Base-by-base conservation (phyloP, 768 basidiomycete genomes). In the Termitomyces sp. region DNA sequence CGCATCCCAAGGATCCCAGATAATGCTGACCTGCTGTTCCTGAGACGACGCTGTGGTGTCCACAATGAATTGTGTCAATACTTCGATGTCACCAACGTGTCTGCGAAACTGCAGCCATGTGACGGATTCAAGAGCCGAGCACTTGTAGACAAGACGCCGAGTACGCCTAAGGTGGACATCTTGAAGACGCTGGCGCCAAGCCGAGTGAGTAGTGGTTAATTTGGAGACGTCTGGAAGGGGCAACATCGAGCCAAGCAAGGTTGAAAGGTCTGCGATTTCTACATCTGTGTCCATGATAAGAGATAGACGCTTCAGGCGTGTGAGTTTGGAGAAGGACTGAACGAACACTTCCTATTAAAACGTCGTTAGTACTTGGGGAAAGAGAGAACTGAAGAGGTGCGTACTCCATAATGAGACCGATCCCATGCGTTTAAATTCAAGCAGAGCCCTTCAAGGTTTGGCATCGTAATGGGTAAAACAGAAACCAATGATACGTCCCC, bases 31-130 rank as follows among this genome's bases (percentile, higher is more conserved):
- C 36, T 49, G 46, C n/a, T 36, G 11, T 16, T 20, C 36, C 8
- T 6, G 15, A 7, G 36, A 11, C 22, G 9, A 28, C 11, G 8
- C 52, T 15, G 18, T 11, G 16, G 18, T 45, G 13, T 22, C 5
- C 50, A 61, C 60, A 20, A 46, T 24, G 20, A 42, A 36, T 40
- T 22, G 55, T 15, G 46, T 61, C 24, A 52, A 16, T 20, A 24
- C 18, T 51, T 62, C 46, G 32, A 45, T 35, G 36, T 60, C 59
- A 28, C 28, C 53, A 3, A 60, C 45, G 8, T 24, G 20, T 22
- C 45, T 20, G 18, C 59, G 59, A 22, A 60, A 55, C 12, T 55
- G 52, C 8, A 40, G 16, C 59, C 59, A 60, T 18, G 53, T 36
- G 45, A 60, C 22, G 22, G 16, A 40, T 55, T 60, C 28, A 28